Base-by-base conservation (phyloP, 2,329 filamentous ascomycete species). In the Tolypocladium nubicola region DNA sequence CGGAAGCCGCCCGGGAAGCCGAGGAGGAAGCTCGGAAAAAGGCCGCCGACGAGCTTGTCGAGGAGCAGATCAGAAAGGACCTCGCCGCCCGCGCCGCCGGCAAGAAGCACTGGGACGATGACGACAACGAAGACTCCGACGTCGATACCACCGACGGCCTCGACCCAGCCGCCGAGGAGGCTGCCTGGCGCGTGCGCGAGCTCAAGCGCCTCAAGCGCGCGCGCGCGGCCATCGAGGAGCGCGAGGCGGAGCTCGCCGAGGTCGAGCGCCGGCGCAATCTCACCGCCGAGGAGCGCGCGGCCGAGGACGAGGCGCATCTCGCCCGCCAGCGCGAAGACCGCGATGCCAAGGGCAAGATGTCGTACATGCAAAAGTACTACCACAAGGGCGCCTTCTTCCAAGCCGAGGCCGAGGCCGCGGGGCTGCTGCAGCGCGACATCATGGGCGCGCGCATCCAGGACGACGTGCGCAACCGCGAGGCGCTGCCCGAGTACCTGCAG, bases 341-440 rank as follows among this genome's bases (percentile, higher is more conserved):
- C 65, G 85, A 88, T 60, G 73, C 78, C 54, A 86, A 87, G 60
- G 90, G 90, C 56, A 88, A 93, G 73, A 90, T 94, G 79, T 82
- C 82, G 2, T 97, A 85, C 71, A 90, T 97, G 88, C 92, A 97
- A 68, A 91, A 92, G 69, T 99, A 97, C 75, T 92, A 90, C 73
- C 94, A 99, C 79, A 93, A 92, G 75, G 94, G 94, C 53, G 94
- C 94, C 19, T 99, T 97, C 76, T 97, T 90, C 77, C 88, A 88
- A 63, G 90, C 92, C 55, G 89, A 95, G 65, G 80, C 86, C 55
- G 84, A 86, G 64, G 84, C 84, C 19, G 84, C 89, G 61, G 89
- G 90, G 1, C 76, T 97, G 52, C 85, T 89, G 61, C 82, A 86
- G 67, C 80, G 94, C 52, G 89, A 97, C 68, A 79, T 97, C 62